Base-by-base conservation (phyloP, 805 yeast genomes). In the Candida stauntonica region DNA sequence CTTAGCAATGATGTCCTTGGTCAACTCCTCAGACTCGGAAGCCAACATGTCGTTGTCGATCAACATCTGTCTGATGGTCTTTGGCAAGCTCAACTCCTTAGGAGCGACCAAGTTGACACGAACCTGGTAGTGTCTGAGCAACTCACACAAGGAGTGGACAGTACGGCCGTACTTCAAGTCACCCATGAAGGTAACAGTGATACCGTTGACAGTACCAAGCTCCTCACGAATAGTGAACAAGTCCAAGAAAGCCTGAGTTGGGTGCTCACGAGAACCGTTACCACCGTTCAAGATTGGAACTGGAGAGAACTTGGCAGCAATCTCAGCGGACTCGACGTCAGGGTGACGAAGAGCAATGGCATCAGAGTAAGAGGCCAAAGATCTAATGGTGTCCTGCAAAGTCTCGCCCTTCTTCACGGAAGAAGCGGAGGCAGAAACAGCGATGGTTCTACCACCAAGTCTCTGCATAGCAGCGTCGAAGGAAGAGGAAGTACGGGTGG, bases 381-480 rank as follows among this genome's bases (percentile, higher is more conserved):
- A 79, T 66, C 99, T 80, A 51, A 93, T 79, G 28, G 99, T 93
- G 61, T 93, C 99, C 68, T 91, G 97, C 58, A 93, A 73, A 31
- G 97, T 85, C 73, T 93, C 99, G 51, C 99, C 99, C 74, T 93
- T 93, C 71, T 87, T 86, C 35, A 89, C 96, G 17, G 96, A 86
- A n/a, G 98, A 89, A 24, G 88, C 74, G 48, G 76, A 79, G 44
- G 93, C 84, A 46, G 85, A 74, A 48, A 93, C 84, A 39, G 94
- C 76, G 51, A 94, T 85, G 52, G 88, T 95, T 66, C 96, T 79
- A 60, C 99, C 99, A 63, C 99, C 99, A 55, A 93, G 74, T 70
- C 99, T 85, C 73, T 93, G 98, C 99, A 93, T 93, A 44, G 99
- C 99, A 54, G 96, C 96, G 63, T 93, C 96, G 62, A 94, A 94